Evolutionary conservation across 331 rosid species (phyloP).

Genomic region (Saraca asoca): DNA sequence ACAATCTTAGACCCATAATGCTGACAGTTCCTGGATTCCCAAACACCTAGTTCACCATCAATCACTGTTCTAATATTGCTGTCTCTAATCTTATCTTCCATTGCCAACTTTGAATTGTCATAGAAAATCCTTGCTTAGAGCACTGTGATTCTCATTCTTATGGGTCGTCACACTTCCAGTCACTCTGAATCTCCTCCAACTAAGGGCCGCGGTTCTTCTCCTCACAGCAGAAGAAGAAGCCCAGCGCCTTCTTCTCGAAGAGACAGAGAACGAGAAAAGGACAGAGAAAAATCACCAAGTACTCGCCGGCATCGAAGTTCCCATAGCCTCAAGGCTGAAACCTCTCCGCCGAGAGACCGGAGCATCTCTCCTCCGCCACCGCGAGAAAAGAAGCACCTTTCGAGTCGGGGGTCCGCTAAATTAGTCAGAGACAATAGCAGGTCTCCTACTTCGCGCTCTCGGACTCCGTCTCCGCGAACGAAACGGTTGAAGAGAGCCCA

Average conservation of each 20-base stretch:
- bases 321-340: conserved; percentile 1
- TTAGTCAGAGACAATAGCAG: conserved; percentile 37
- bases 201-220: conserved; percentile 44
- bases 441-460: conserved; percentile 58
- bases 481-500: conserved; percentile 63
- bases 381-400: conserved; percentile 44
- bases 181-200: conserved; percentile 55
- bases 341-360: conserved; percentile 37
- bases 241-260: conserved; percentile 34
- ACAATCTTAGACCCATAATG: background rate
- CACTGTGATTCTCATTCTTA: conserved; percentile 24
- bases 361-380: conserved; percentile 47
- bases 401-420: conserved; percentile 42
- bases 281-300: conserved; percentile 46
- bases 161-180: conserved; percentile 47
- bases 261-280: conserved; percentile 2
- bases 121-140: background rate
- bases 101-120: background rate
- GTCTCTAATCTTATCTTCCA: background rate
- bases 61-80: background rate
- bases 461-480: conserved; percentile 66
- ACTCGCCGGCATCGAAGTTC: conserved; percentile 48
- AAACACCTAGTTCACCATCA: background rate
- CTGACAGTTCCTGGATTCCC: background rate
- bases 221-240: conserved; percentile 40